A percentile compares a stretch with the other conserved stretches of the same genome.
These are phyloP conservation scores for Solanum ossicruentum DNA, from an alignment of 257 asterid species.

Conservation along the genomic window DNA sequence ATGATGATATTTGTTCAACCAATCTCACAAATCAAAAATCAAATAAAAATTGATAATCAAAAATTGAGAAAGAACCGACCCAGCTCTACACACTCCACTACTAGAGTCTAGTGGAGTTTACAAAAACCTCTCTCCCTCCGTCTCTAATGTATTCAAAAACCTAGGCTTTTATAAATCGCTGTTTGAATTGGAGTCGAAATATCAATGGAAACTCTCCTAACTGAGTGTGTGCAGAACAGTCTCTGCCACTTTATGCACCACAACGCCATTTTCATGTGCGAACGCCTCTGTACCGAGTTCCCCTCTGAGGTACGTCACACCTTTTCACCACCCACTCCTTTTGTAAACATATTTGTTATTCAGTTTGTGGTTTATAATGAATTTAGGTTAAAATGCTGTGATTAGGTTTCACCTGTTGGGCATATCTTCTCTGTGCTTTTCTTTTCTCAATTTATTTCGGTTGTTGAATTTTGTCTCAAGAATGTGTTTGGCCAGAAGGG, in stretches of 20 bases:
- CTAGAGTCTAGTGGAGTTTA: too few species aligned
- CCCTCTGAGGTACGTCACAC: conserved; percentile 53
- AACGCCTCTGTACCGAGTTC: conserved; percentile 90
- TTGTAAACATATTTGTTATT: background rate
- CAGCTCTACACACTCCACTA: too few species aligned
- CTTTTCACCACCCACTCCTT: background rate
- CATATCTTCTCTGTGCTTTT: background rate
- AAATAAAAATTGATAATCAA: too few species aligned
- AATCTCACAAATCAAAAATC: too few species aligned
- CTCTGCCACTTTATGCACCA: conserved; percentile 55
- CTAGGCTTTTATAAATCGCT: background rate
- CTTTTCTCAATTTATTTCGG: background rate
- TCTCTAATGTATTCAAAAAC: background rate
- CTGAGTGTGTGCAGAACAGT: conserved; percentile 61
- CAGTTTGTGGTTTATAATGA: background rate
- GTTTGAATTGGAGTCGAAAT: background rate
- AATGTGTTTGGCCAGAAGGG: background rate
- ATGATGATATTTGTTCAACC: too few species aligned
- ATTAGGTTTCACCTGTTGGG: background rate
- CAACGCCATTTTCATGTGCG: conserved; percentile 85
- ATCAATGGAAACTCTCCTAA: conserved; percentile 61
- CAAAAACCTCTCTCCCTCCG: too few species aligned
- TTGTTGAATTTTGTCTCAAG: background rate
- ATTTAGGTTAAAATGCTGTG: background rate
- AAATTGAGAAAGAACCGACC: too few species aligned